Base-by-base conservation (phyloP, 768 basidiomycete genomes). In the Boletus eberwhitei region DNA sequence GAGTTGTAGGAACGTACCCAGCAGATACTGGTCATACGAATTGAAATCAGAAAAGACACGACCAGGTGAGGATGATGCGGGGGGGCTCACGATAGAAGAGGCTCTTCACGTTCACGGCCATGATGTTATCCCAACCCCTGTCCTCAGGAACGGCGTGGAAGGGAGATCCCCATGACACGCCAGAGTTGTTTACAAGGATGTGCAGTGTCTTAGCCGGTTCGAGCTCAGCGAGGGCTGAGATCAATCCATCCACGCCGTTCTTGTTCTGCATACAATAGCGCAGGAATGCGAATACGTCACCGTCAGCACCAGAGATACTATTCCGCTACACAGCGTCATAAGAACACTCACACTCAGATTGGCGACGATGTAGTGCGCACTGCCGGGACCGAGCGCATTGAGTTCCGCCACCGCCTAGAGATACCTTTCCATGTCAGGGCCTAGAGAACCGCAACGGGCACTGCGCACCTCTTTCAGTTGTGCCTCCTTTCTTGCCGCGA, bases 21-120 rank as follows among this genome's bases (percentile, higher is more conserved):
- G 64, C 67, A 17, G 79, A 79, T 60, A 81, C 80, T 82, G 47
- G 16, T 21, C 13, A n/a, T 41, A 32, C 21, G 24, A 14, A 46
- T 54, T 8, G 45, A 32, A n/a, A 58, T 41, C 14, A 36, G 45
- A 34, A 4, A 14, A 9, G 12, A 24, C 14, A 8, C 8, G n/a
- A 19, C 4, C 8, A 17, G 39, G 29, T 6, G 43, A 35, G 37
- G 26, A 19, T 21, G 36, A 21, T 5, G 21, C n/a, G 13, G 9
- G 3, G 8, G 9, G 29, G 69, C 85, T 55, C 57, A 90, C 88
- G 77, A 72, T 92, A 94, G 62, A 90, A 93, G 40, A 88, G 76
- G 55, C 84, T 84, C 74, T 93, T 94, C 48, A 94, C 90, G 64
- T 94, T 94, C 36, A 93, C 82, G 21, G 82, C 81, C 67, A 93